Base-by-base conservation (phyloP, 192 early-diverging fungal species). In the Lunasporangiospora selenospora region DNA sequence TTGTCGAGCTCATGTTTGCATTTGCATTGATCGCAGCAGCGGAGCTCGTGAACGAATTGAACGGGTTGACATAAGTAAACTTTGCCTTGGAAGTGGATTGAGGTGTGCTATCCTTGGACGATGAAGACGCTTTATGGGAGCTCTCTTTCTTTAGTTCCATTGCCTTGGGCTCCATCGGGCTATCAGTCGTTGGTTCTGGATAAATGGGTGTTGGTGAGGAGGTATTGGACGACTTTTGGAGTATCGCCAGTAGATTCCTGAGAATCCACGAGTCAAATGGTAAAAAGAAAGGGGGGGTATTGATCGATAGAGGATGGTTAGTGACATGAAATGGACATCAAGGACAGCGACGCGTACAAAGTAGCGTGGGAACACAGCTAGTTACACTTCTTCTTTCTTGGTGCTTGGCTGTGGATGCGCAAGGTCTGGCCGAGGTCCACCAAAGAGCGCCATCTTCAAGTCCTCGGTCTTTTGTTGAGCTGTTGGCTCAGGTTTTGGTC, bases 21-120 rank as follows among this genome's bases (percentile, higher is more conserved):
- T 5, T 29, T 33, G 19, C 4, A 32, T 18, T 53, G 38, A 38
- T 48, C 41, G 40, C 23, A 38, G 43, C 44, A 2, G 71, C 21
- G 6, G 58, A 7, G 44, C 58, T 70, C 34, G 77, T 62, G 27
- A 81, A 75, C 24, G 77, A 58, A 29, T 78, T 54, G 55, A 81
- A 81, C 5, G 80, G 80, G 36, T 81, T 81, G 26, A 62, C 66
- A 46, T 81, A 81, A 13, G 80, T 81, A 59, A 81, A 81, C 32
- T 75, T 78, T 34, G 65, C 26, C 15, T 57, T 65, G 12, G 62
- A 50, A 24, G 54, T 44, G 7, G 73, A 54, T 12, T 60, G 50
- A n/a, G 59, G 53, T 10, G 69, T 58, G 12, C 46, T 65, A 8
- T 75, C 66, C 46, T 53, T 67, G 21, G 76, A 41, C 24, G 70